phyloP scores from a whole-genome alignment of 805 yeast species.

The Starmerella stellata region DNA sequence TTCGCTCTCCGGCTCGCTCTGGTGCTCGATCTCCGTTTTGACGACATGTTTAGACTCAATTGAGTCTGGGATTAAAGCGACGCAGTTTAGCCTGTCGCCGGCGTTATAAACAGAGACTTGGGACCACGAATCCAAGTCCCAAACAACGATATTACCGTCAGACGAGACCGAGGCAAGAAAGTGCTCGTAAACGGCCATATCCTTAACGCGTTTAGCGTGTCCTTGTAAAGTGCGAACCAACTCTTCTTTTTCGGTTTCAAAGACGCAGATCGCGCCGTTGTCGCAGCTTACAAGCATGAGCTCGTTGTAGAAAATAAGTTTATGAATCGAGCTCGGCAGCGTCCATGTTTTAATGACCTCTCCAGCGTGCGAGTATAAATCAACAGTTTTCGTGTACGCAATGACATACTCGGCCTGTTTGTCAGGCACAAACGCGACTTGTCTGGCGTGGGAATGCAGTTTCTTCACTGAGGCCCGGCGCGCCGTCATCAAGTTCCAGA shows the following conservation, averaged over 20 bases:
- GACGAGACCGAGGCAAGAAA: conserved; percentile 71
- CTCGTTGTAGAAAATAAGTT: conserved; percentile 38
- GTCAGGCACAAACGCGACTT: conserved; percentile 36
- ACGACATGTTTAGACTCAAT: no score
- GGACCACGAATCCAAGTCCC: conserved; percentile 54
- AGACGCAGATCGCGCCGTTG: conserved; percentile 52
- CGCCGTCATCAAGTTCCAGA: conserved; percentile 95
- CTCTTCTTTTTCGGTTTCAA: conserved; percentile 24
- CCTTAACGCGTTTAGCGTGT: conserved; percentile 75
- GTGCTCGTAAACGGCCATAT: conserved; percentile 34
- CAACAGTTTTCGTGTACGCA: conserved; percentile 33
- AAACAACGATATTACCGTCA: conserved; percentile 82
- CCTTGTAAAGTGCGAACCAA: conserved; percentile 37
- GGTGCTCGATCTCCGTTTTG: conserved; percentile 1
- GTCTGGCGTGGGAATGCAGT: conserved; percentile 17
- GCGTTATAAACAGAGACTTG: conserved; percentile 81
- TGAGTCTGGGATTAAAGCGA: conserved; percentile 48
- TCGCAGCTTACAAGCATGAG: conserved; percentile 50
- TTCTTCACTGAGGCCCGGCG: conserved; percentile 77
- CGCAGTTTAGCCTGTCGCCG: conserved; percentile 82
- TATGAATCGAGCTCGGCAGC: conserved; percentile 41
- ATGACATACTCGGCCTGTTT: conserved; percentile 61
- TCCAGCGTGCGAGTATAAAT: conserved; percentile 30
- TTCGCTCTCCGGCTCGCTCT: conserved; percentile 19
- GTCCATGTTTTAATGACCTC: conserved; percentile 26